Base-by-base conservation (phyloP, 106 monocot genomes). In the Allium sativum region DNA sequence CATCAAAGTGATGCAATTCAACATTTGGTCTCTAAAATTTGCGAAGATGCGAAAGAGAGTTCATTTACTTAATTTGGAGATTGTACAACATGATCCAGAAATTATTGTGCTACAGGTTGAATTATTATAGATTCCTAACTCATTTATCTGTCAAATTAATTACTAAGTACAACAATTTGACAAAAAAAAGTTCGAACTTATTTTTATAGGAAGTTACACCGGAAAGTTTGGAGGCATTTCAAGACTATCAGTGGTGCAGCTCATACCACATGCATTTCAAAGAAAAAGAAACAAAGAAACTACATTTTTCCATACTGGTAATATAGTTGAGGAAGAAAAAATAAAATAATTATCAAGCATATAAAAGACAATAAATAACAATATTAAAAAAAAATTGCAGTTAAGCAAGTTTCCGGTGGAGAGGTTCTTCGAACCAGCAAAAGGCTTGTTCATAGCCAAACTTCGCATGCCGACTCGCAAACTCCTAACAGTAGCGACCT, bases 281-380 rank as follows among this genome's bases (percentile, higher is more conserved):
- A 40, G 61, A 6, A 2, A 48, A 70, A 18, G 55, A 58, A 14
- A 76, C 78, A 47, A 59, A 2, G 17, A 63, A 70, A 52, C n/a
- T 45, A 56, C 70, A 67, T 58, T 84, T 84, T 42, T 84, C 79
- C 67, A 74, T 79, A 73, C 66, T 67, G 79, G 79, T 84, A 42
- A 20, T 6, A 14, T 7, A 5, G 18, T 55, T 9, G 5, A 16
- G 18, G 3, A 10, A 18, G 8, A 0, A 8, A 16, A 6, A 55
- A 18, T 7, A 17, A 15, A 15, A 6, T 15, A n/a, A 7, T 1
- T 0, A 8, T 53, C 1, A n/a, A 8, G 53, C 53, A 15, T 16
- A 55, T 55, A 9, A 21, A 31, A 40, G 31, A 16, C 17, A 61
- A 8, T 45, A 44, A 44, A 61, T 44, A 8, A 61, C 10, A 44